Base-by-base conservation (phyloP, 805 yeast species). In the Metschnikowia anglica region DNA sequence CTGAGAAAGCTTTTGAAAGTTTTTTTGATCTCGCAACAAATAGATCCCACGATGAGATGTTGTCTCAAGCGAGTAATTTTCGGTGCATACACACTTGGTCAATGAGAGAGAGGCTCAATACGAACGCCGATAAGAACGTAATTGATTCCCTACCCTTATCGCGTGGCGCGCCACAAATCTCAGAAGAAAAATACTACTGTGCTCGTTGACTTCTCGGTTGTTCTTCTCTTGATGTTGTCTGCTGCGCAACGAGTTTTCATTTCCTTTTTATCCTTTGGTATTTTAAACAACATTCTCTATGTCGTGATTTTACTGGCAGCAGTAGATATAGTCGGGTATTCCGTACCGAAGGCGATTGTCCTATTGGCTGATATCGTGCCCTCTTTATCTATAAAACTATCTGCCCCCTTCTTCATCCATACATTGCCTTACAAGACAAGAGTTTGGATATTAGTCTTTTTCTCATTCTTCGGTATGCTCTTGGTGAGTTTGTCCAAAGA, bases 301-400 rank as follows among this genome's bases (percentile, higher is more conserved):
- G 97, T 91, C 24, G 91, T 91, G 12, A 90, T 91, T 29, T 69
- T 91, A 11, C 81, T 95, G 0, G 96, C 97, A 0, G 98, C 98
- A 2, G 79, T 88, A 24, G 99, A 91, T 59, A 68, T 91, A 11
- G 97, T 90, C 1, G 96, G 97, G 0, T 78, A 88, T 1, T 53
- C 71, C 5, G 76, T 85, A 0, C 97, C 99, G 8, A 91, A 91
- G 62, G 90, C 95, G 1, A 65, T 83, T 2, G 96, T 91, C 4
- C 67, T 91, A 5, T 65, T 91, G 45, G 91, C 95, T 0, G 97
- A 91, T 60, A 88, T 91, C 23, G 52, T 87, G 13, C 98, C 99
- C 0, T 77, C 96, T 1, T 83, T 91, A 52, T 25, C 76, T 1
- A 61, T 88, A 49, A 91, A 91, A 59, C 47, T 83, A 5, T 39